Conservation (phyloP, 169 alveolate species). For the Plasmodium chabaudi region DNA sequence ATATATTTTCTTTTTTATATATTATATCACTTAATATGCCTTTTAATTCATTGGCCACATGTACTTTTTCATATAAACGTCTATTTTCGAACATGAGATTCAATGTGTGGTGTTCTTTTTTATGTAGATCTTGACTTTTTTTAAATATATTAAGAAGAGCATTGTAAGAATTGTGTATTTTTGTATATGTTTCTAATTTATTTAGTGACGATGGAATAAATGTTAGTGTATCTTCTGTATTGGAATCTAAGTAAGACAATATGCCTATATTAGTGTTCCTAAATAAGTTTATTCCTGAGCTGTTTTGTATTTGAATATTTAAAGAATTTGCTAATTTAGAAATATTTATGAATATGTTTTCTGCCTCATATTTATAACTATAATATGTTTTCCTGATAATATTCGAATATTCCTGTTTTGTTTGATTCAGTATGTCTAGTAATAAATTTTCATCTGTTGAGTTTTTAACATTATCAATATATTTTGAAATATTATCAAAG, state of each 20-base stretch:
- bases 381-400: not conserved
- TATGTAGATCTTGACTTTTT: not conserved
- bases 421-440: not conserved
- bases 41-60: constrained; percentile 5
- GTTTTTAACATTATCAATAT: constrained; percentile 8
- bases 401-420: not conserved
- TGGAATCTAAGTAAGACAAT: constrained; percentile 1
- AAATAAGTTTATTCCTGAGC: not conserved
- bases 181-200: not conserved
- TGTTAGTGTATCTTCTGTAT: not conserved
- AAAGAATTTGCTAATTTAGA: constrained; percentile 18
- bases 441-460: not conserved
- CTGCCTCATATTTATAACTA: constrained; percentile 11
- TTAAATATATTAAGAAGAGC: not conserved
- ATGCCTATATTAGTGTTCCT: not conserved
- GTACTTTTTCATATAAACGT: not conserved
- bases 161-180: not conserved
- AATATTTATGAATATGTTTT: constrained; percentile 1
- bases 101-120: not conserved
- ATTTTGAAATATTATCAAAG: not conserved
- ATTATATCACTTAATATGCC: not conserved
- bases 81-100: not conserved
- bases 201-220: not conserved
- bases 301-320: not conserved
- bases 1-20: constrained; percentile 1